A percentile compares a stretch with the other conserved stretches of the same genome.
Evolutionary conservation across 202 grass and related monocot genomes (phyloP).

Genomic region (Cymbopogon flexuosus): DNA sequence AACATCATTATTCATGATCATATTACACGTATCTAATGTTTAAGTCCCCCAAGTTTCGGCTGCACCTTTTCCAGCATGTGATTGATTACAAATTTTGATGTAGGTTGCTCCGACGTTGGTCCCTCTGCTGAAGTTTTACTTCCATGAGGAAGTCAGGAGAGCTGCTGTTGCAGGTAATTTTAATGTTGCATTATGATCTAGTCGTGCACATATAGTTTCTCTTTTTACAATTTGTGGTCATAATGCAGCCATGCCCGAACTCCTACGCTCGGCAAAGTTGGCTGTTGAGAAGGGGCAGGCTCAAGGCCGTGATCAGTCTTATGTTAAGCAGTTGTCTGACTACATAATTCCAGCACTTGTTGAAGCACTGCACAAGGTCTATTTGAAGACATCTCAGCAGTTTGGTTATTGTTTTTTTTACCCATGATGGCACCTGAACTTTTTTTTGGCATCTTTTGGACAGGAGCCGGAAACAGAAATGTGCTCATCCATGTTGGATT

Average conservation of each 20-base stretch:
- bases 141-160: slow-evolving; percentile 97
- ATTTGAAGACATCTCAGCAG: background rate
- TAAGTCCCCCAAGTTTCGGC: background rate
- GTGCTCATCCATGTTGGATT: slow-evolving; percentile 86
- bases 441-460: slow-evolving; percentile 22
- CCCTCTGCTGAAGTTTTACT: slow-evolving; percentile 95
- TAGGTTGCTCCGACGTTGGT: slow-evolving; percentile 95
- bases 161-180: slow-evolving; percentile 89
- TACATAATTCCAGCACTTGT: slow-evolving; percentile 93
- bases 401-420: background rate
- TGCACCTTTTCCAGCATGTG: background rate
- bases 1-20: slow-evolving; percentile 29
- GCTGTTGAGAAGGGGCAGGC: slow-evolving; percentile 87
- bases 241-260: slow-evolving; percentile 84
- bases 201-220: background rate
- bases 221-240: slow-evolving; percentile 15
- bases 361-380: slow-evolving; percentile 90
- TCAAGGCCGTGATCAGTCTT: slow-evolving; percentile 91
- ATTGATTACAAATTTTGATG: slow-evolving; percentile 15
- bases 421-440: slow-evolving; percentile 15
- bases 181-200: background rate
- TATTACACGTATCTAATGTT: background rate
- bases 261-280: slow-evolving; percentile 81
- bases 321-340: slow-evolving; percentile 90
- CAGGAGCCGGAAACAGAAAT: slow-evolving; percentile 99